These are phyloP conservation scores for Penicillium paradoxum DNA, from an alignment of 495 filamentous ascomycete species.

Conservation along the genomic window DNA sequence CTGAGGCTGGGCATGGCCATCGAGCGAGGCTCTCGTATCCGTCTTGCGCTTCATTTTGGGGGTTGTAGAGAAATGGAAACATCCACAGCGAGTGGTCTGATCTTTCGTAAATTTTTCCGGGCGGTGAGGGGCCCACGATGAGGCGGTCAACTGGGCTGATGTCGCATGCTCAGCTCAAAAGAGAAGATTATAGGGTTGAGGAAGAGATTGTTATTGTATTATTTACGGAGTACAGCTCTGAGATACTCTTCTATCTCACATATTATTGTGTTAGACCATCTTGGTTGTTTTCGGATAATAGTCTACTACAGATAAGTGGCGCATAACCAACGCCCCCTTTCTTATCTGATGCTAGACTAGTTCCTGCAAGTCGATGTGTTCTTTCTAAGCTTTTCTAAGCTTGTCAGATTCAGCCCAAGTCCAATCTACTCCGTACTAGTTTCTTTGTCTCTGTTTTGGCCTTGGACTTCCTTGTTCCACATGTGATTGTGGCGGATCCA, in stretches of 20 bases:
- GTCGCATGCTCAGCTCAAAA: not conserved
- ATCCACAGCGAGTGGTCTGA: slow-evolving; percentile 10
- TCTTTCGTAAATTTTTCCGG: slow-evolving; percentile 15
- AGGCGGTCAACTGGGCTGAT: slow-evolving; percentile 13
- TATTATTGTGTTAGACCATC: not conserved
- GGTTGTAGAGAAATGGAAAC: not conserved
- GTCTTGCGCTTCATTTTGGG: slow-evolving; percentile 55
- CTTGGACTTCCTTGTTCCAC: not conserved
- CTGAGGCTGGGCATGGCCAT: slow-evolving; percentile 38
- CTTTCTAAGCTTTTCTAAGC: not conserved
- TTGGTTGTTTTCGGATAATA: not conserved
- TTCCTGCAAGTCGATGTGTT: not conserved
- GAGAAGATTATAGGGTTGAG: not conserved
- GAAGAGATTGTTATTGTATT: no score
- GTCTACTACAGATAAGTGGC: not conserved
- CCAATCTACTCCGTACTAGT: not conserved
- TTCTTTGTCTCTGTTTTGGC: not conserved
- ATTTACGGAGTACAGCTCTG: no score
- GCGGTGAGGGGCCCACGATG: slow-evolving; percentile 13
- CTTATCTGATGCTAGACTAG: not conserved
- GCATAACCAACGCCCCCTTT: not conserved
- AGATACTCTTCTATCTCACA: no score
- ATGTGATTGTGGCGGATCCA: not conserved
- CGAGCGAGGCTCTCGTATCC: slow-evolving; percentile 27
- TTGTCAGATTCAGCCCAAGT: not conserved